These are phyloP conservation scores for Cubamyces sp. DNA, from an alignment of 768 basidiomycete genomes.

Conservation along the genomic window DNA sequence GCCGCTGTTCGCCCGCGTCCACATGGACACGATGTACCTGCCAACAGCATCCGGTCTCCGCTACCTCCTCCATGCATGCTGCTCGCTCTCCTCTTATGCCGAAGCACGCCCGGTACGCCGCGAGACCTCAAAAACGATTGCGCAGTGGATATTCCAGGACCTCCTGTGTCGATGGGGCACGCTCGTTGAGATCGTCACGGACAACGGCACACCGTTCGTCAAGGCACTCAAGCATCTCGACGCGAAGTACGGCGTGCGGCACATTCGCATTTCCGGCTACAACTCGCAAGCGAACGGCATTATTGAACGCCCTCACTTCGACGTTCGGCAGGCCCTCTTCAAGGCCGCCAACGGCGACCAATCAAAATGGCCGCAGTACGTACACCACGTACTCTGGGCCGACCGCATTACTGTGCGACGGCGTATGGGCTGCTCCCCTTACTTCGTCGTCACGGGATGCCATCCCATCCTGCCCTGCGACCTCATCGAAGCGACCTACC, in stretches of 20 bases:
- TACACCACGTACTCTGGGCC: conserved; percentile 40
- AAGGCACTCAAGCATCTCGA: conserved; percentile 30
- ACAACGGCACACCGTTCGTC: conserved; percentile 43
- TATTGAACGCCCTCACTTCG: conserved; percentile 29
- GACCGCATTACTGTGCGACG: conserved; percentile 39
- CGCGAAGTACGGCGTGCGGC: conserved; percentile 38
- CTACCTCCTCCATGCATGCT: conserved; percentile 44
- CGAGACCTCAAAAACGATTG: conserved; percentile 35
- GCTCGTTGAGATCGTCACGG: conserved; percentile 42
- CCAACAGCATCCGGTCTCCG: conserved; percentile 37
- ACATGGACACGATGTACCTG: conserved; percentile 49
- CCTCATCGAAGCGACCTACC: conserved; percentile 27
- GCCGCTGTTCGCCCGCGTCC: conserved; percentile 38
- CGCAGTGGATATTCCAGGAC: conserved; percentile 41
- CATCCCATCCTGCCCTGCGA: conserved; percentile 31
- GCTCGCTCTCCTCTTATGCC: conserved; percentile 38
- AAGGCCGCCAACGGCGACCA: conserved; percentile 27
- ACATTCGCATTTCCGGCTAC: conserved; percentile 35
- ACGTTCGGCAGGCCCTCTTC: conserved; percentile 26
- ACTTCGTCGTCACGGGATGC: conserved; percentile 24
- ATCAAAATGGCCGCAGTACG: conserved; percentile 30
- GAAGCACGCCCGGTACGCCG: conserved; percentile 36
- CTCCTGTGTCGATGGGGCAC: conserved; percentile 46
- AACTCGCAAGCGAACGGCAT: conserved; percentile 33
- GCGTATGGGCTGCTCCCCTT: conserved; percentile 39